Percentiles rank a stretch among this genome's conserved stretches.
phyloP scores from a whole-genome alignment of 129 eudicot genomes.

The Flaveria ramosissima region DNA sequence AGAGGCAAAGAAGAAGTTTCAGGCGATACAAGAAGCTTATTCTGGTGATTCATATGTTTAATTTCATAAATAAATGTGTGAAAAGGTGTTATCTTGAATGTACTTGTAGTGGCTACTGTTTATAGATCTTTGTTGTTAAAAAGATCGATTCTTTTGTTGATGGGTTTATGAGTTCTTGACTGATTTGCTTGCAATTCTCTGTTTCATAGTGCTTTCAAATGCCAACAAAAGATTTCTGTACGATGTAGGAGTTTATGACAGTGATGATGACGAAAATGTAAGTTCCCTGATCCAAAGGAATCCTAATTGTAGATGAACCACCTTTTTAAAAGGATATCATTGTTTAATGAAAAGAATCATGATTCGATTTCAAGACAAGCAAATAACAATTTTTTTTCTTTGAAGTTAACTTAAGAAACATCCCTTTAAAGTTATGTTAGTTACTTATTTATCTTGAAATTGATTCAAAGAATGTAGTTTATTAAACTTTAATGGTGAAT shows the following conservation, averaged over 20 bases:
- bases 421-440: background rate
- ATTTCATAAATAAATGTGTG: background rate
- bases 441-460: background rate
- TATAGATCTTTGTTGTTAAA: too few species aligned
- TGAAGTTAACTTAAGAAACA: background rate
- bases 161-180: constrained; percentile 6
- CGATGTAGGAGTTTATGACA: constrained; percentile 80
- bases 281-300: constrained; percentile 23
- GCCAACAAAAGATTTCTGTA: constrained; percentile 77
- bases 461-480: background rate
- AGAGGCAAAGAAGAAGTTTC: constrained; percentile 82
- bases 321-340: background rate
- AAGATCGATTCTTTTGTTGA: background rate
- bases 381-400: constrained; percentile 1
- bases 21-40: constrained; percentile 83
- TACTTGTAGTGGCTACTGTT: background rate
- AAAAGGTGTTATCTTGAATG: constrained; percentile 1
- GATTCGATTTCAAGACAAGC: background rate
- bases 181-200: background rate
- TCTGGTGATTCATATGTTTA: constrained; percentile 50
- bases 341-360: constrained; percentile 11
- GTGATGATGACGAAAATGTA: constrained; percentile 73
- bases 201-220: constrained; percentile 69
- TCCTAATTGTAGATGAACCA: background rate
- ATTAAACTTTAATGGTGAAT: constrained; percentile 20